Conservation (phyloP, 2,329 filamentous ascomycete genomes). For the Xylaria sp. region DNA sequence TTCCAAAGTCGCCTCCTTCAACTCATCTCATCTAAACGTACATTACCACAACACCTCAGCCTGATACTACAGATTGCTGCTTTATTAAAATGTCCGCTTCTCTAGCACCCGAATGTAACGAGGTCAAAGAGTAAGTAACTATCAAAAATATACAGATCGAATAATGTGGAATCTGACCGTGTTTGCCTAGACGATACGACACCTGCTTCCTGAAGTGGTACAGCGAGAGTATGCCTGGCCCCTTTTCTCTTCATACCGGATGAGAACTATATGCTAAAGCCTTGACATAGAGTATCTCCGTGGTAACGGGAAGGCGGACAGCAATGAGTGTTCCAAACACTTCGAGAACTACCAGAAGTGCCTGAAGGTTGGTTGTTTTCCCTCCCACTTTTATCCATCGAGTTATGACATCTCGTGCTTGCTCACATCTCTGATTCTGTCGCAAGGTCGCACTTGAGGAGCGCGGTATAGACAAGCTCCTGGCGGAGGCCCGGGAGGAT, state of each 20-base stretch:
- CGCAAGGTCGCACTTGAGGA: slow-evolving; percentile 75
- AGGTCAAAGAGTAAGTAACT: slow-evolving; percentile 82
- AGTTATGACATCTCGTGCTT: background rate
- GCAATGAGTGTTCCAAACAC: slow-evolving; percentile 72
- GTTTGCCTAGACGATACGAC: slow-evolving; percentile 70
- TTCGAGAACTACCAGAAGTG: slow-evolving; percentile 89
- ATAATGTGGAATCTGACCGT: slow-evolving; percentile 7
- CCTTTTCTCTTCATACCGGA: slow-evolving; percentile 1
- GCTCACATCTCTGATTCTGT: slow-evolving; percentile 9
- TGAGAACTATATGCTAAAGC: slow-evolving; percentile 1
- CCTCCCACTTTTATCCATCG: background rate
- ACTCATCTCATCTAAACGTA: background rate
- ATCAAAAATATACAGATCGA: slow-evolving; percentile 9
- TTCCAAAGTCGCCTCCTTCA: background rate
- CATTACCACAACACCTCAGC: background rate
- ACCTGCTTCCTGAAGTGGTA: slow-evolving; percentile 99
- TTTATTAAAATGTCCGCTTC: slow-evolving; percentile 76
- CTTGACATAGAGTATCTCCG: slow-evolving; percentile 70
- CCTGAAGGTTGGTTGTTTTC: slow-evolving; percentile 58
- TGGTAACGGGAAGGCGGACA: slow-evolving; percentile 71
- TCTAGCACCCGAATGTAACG: slow-evolving; percentile 88
- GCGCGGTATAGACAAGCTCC: slow-evolving; percentile 84
- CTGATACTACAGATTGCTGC: background rate
- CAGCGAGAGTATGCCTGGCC: slow-evolving; percentile 72
- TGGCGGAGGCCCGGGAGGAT: slow-evolving; percentile 85